Percentiles rank a stretch among this genome's conserved stretches.
Evolutionary conservation across 2,329 filamentous ascomycete species (phyloP).

Genomic region (Coniochaeta sp.): DNA sequence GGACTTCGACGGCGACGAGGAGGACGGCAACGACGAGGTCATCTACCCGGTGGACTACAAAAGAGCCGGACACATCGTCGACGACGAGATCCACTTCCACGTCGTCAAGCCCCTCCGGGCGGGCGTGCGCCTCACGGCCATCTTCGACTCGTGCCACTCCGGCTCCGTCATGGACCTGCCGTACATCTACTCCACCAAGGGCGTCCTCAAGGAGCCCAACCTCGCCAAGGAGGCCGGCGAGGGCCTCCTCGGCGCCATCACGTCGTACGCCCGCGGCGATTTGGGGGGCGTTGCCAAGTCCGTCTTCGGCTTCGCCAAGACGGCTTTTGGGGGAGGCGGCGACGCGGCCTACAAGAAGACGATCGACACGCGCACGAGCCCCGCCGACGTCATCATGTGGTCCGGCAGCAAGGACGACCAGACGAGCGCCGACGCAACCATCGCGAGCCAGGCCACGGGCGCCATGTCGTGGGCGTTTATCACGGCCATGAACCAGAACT

Average conservation of each 20-base stretch:
- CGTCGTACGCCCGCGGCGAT: slow-evolving; percentile 77
- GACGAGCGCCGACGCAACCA: slow-evolving; percentile 89
- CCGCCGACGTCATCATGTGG: slow-evolving; percentile 97
- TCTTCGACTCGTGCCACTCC: slow-evolving; percentile 77
- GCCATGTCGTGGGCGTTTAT: slow-evolving; percentile 99
- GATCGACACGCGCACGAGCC: slow-evolving; percentile 81
- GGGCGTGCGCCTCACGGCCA: slow-evolving; percentile 78
- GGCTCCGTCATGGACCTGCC: slow-evolving; percentile 71
- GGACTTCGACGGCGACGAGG: slow-evolving; percentile 68
- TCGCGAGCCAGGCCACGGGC: slow-evolving; percentile 81
- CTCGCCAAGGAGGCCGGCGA: slow-evolving; percentile 72
- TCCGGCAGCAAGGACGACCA: slow-evolving; percentile 94
- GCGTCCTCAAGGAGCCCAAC: slow-evolving; percentile 74
- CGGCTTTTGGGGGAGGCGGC: slow-evolving; percentile 67
- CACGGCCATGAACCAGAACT: slow-evolving; percentile 81
- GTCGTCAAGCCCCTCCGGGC: slow-evolving; percentile 71
- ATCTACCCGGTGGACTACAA: slow-evolving; percentile 74
- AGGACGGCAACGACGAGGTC: slow-evolving; percentile 71
- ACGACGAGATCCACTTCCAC: slow-evolving; percentile 71
- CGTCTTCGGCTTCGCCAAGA: slow-evolving; percentile 81
- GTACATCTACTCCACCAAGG: slow-evolving; percentile 75
- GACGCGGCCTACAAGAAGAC: slow-evolving; percentile 74
- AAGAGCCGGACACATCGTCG: slow-evolving; percentile 63
- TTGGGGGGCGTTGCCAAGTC: slow-evolving; percentile 72
- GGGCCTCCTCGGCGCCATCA: slow-evolving; percentile 65